phyloP scores from a whole-genome alignment of 2,329 filamentous ascomycete genomes.

The Exophiala calicioides region DNA sequence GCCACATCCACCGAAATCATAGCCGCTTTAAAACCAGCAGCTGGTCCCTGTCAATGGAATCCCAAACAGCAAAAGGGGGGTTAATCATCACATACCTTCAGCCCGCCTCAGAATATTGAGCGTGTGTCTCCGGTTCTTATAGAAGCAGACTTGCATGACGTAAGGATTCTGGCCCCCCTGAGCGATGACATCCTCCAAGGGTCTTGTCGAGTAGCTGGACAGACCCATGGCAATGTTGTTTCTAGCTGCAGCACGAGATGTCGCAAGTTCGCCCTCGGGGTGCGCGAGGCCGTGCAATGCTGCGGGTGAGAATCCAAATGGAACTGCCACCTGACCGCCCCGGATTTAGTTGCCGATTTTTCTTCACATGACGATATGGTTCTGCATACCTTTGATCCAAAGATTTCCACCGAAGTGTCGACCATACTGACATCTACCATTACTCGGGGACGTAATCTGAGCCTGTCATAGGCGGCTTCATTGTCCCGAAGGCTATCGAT shows the following conservation, averaged over 20 bases:
- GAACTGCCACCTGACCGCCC: constrained; percentile 42
- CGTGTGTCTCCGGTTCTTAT: constrained; percentile 39
- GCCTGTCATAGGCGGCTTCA: constrained; percentile 53
- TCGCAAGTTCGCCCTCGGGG: constrained; percentile 54
- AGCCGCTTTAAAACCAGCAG: constrained; percentile 55
- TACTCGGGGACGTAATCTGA: constrained; percentile 46
- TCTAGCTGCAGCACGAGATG: constrained; percentile 49
- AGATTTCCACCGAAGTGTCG: constrained; percentile 46
- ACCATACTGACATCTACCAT: constrained; percentile 40
- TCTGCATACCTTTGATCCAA: constrained; percentile 44
- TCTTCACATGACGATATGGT: no score
- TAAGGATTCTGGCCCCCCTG: constrained; percentile 36
- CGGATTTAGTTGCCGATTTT: no score
- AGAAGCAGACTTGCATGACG: constrained; percentile 17
- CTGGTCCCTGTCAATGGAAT: constrained; percentile 24
- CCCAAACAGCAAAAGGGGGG: neutral
- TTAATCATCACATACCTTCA: constrained; percentile 40
- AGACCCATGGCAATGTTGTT: constrained; percentile 51
- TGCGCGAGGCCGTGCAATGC: constrained; percentile 58
- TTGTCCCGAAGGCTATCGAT: constrained; percentile 49
- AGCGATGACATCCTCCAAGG: constrained; percentile 48
- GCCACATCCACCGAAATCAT: constrained; percentile 59
- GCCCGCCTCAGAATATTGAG: constrained; percentile 45
- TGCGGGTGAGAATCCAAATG: constrained; percentile 56
- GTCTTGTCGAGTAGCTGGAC: constrained; percentile 49